Percentiles rank a stretch among this genome's conserved stretches.
These are phyloP conservation scores for Tylopilus sp. DNA, from an alignment of 1,284 basidiomycete species.

Conservation along the genomic window DNA sequence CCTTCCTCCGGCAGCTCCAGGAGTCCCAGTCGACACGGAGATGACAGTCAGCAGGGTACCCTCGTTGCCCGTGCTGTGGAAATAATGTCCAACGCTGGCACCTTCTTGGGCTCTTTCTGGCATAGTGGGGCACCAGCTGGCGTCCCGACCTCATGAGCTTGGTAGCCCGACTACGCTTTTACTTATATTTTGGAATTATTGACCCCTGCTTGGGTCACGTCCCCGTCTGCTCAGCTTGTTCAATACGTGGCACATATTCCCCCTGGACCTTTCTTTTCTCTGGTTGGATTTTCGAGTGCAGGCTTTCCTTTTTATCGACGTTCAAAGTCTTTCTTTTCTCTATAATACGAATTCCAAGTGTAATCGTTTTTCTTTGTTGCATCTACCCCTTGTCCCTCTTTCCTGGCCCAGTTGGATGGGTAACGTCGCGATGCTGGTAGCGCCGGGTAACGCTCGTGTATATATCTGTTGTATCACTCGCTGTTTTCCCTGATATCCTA, in stretches of 20 bases:
- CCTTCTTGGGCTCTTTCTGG: conserved; percentile 54
- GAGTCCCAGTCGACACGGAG: conserved; percentile 26
- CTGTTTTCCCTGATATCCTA: conserved; percentile 14
- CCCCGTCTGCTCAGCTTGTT: neutral
- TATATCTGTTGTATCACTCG: conserved; percentile 27
- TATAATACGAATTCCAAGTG: conserved; percentile 21
- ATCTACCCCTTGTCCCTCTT: neutral
- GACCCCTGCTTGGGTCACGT: conserved; percentile 19
- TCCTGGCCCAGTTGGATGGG: conserved; percentile 2
- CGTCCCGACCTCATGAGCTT: conserved; percentile 21
- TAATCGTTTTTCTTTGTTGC: conserved; percentile 19
- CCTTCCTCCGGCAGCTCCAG: conserved; percentile 22
- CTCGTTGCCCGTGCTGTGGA: conserved; percentile 69
- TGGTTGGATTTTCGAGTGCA: conserved; percentile 13
- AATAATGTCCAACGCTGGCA: conserved; percentile 62
- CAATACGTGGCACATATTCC: conserved; percentile 28
- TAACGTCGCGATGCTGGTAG: conserved; percentile 9
- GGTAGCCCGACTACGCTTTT: conserved; percentile 1
- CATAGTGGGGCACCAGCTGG: conserved; percentile 21
- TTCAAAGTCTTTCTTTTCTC: conserved; percentile 1
- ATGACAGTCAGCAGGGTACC: conserved; percentile 37
- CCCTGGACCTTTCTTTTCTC: conserved; percentile 18
- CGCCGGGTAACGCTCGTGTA: conserved; percentile 18
- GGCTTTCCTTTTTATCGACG: conserved; percentile 2
- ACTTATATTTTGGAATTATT: conserved; percentile 37